phyloP scores from a whole-genome alignment of 2,329 filamentous ascomycete species.

The Anisogramma anomala region DNA sequence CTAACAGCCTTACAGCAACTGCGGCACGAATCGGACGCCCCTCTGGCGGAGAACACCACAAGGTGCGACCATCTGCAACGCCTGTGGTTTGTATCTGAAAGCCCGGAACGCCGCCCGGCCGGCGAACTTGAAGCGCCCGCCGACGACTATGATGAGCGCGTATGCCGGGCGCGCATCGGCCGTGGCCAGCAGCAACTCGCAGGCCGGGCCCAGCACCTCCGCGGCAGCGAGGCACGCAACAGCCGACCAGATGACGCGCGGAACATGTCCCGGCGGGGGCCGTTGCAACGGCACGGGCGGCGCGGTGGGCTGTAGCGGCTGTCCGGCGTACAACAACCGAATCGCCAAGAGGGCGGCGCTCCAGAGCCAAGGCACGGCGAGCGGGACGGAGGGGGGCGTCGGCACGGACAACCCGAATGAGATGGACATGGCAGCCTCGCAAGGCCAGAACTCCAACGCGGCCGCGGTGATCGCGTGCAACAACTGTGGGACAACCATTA shows the following conservation, averaged over 20 bases:
- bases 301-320: slow-evolving; percentile 87
- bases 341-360: slow-evolving; percentile 74
- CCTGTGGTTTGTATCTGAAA: slow-evolving; percentile 89
- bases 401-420: slow-evolving; percentile 30
- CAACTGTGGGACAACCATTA: slow-evolving; percentile 94
- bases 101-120: slow-evolving; percentile 84
- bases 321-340: slow-evolving; percentile 94
- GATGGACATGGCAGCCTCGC: slow-evolving; percentile 38
- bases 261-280: slow-evolving; percentile 91
- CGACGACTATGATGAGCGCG: slow-evolving; percentile 35
- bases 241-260: slow-evolving; percentile 60
- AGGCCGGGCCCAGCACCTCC: slow-evolving; percentile 29
- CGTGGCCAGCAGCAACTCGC: slow-evolving; percentile 25
- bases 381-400: slow-evolving; percentile 17
- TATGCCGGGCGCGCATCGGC: slow-evolving; percentile 29
- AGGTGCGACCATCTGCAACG: slow-evolving; percentile 93
- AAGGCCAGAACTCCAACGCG: slow-evolving; percentile 32
- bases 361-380: slow-evolving; percentile 26
- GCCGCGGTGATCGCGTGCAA: slow-evolving; percentile 81
- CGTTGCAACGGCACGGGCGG: slow-evolving; percentile 94
- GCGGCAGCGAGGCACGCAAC: slow-evolving; percentile 60
- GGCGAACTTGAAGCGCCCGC: slow-evolving; percentile 75
- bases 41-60: slow-evolving; percentile 89
- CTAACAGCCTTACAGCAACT: slow-evolving; percentile 55
- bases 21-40: slow-evolving; percentile 83